Conservation (phyloP, 2,329 filamentous ascomycete species). For the Polytolypa hystricis region DNA sequence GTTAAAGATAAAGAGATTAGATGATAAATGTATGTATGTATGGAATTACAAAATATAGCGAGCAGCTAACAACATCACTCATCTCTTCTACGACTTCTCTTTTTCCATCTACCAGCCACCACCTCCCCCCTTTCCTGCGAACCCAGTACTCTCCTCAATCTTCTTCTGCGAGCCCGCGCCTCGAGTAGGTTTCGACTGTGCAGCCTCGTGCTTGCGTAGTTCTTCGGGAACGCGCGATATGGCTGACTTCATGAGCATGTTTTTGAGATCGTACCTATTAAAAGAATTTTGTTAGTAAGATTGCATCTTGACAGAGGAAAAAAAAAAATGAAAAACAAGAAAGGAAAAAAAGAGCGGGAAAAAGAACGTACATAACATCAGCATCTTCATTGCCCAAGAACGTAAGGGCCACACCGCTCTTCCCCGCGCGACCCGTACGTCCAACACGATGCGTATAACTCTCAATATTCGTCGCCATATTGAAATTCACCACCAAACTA, state of each 20-base stretch:
- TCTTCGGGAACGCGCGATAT: slow-evolving; percentile 89
- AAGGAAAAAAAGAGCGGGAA: neutral
- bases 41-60: too few relatives aligned
- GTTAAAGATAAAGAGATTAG: too few relatives aligned
- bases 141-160: slow-evolving; percentile 32
- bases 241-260: slow-evolving; percentile 85
- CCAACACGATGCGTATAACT: slow-evolving; percentile 94
- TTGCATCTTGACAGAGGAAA: neutral
- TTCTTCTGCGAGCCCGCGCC: slow-evolving; percentile 34
- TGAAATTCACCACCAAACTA: slow-evolving; percentile 92
- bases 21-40: too few relatives aligned
- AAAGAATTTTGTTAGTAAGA: slow-evolving; percentile 11
- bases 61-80: too few relatives aligned
- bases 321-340: slow-evolving; percentile 3
- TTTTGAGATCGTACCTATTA: slow-evolving; percentile 65
- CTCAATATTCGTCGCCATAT: slow-evolving; percentile 91
- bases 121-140: slow-evolving; percentile 25
- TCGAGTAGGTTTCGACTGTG: slow-evolving; percentile 65
- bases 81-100: too few relatives aligned
- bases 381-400: slow-evolving; percentile 85
- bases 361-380: slow-evolving; percentile 60
- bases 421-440: slow-evolving; percentile 92
- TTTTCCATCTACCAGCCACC: slow-evolving; percentile 3
- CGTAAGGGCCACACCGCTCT: slow-evolving; percentile 90
- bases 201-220: slow-evolving; percentile 74